These are phyloP conservation scores for Aquilaria yunnanensis DNA, from an alignment of 345 rosid genomes.

Conservation along the genomic window DNA sequence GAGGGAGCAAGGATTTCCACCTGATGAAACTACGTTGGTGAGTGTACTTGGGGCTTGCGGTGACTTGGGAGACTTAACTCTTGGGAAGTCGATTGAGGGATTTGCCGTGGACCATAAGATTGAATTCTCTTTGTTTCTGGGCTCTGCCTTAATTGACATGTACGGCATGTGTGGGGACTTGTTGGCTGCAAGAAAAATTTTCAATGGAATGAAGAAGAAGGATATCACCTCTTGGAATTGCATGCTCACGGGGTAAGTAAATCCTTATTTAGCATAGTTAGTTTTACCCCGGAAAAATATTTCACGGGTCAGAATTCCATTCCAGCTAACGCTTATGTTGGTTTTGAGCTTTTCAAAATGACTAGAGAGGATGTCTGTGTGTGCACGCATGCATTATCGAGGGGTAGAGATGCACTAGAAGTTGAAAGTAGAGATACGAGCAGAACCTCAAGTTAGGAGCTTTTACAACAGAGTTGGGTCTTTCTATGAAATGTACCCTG, in stretches of 20 bases:
- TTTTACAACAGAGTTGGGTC: no score
- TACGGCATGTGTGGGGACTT: conserved; percentile 81
- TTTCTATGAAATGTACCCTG: no score
- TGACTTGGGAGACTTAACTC: conserved; percentile 55
- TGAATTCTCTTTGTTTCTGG: conserved; percentile 42
- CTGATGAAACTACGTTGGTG: conserved; percentile 76
- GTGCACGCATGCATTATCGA: no score
- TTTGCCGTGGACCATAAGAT: conserved; percentile 37
- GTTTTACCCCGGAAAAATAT: no score
- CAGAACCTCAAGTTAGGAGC: no score
- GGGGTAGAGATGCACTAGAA: no score
- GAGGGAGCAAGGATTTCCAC: conserved; percentile 55
- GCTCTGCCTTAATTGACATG: conserved; percentile 72
- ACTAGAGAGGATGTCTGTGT: no score
- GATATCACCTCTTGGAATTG: conserved; percentile 85
- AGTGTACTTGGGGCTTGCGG: conserved; percentile 71
- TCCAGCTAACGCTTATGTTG: no score
- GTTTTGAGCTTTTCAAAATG: no score
- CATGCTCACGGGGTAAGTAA: conserved; percentile 69
- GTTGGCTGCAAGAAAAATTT: conserved; percentile 57
- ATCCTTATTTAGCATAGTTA: not conserved
- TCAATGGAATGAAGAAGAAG: conserved; percentile 50
- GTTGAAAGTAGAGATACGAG: no score
- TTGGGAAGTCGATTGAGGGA: conserved; percentile 64
- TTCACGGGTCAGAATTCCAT: no score